phyloP scores from a whole-genome alignment of 768 basidiomycete species.

The Calocybe indica region DNA sequence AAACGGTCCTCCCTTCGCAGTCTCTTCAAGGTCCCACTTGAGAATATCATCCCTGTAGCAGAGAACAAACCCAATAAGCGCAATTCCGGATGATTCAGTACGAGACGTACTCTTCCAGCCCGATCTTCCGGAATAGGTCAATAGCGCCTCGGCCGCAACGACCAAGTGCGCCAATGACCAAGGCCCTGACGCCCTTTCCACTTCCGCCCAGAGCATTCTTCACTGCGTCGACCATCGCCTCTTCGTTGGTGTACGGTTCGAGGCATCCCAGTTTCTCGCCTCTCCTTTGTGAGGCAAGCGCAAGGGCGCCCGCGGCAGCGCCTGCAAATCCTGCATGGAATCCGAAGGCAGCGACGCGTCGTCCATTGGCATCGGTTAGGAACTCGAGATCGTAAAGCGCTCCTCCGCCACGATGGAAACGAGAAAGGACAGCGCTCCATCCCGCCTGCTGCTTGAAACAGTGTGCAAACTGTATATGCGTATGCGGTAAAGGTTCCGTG shows the following conservation, averaged over 20 bases:
- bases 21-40: conserved; percentile 98
- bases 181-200: conserved; percentile 71
- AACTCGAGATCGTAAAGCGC: conserved; percentile 96
- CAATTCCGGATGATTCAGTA: neutral
- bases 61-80: conserved; percentile 8
- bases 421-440: conserved; percentile 80
- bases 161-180: conserved; percentile 95
- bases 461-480: conserved; percentile 97
- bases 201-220: conserved; percentile 58
- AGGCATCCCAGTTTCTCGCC: conserved; percentile 60
- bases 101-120: conserved; percentile 81
- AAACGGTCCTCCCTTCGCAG: conserved; percentile 95
- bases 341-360: conserved; percentile 96
- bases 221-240: conserved; percentile 75
- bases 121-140: conserved; percentile 92
- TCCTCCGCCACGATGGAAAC: conserved; percentile 80
- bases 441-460: conserved; percentile 96
- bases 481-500: conserved; percentile 78
- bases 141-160: conserved; percentile 94
- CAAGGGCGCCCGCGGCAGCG: conserved; percentile 86
- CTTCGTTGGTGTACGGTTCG: conserved; percentile 80
- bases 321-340: conserved; percentile 99
- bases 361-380: conserved; percentile 73
- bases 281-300: conserved; percentile 59
- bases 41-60: conserved; percentile 74